A percentile compares a stretch with the other conserved stretches of the same genome.
phyloP scores from a whole-genome alignment of 1,284 basidiomycete genomes.

The Exsudoporus floridanus region DNA sequence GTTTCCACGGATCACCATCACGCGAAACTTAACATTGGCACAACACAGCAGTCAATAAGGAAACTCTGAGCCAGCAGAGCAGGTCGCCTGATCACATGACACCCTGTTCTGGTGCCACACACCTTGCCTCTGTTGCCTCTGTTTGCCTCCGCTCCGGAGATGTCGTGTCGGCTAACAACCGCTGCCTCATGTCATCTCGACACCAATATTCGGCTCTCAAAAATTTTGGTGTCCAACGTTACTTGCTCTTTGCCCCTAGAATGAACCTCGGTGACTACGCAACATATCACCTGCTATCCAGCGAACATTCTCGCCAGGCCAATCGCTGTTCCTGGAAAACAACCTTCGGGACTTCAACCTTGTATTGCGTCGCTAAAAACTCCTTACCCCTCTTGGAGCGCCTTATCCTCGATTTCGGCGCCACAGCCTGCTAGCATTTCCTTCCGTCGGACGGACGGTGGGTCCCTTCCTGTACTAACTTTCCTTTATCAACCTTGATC shows the following conservation, averaged over 20 bases:
- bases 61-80: constrained; percentile 14
- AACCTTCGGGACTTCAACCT: constrained; percentile 25
- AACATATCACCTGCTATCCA: neutral
- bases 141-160: constrained; percentile 24
- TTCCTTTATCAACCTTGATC: constrained; percentile 13
- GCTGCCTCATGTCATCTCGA: constrained; percentile 15
- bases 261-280: neutral
- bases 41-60: constrained; percentile 16
- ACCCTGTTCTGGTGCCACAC: constrained; percentile 3
- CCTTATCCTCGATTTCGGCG: constrained; percentile 7
- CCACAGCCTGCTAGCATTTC: constrained; percentile 7
- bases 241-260: constrained; percentile 2
- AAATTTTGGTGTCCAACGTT: constrained; percentile 12
- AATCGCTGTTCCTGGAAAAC: constrained; percentile 10
- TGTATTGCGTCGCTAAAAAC: constrained; percentile 17
- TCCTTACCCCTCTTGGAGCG: constrained; percentile 18
- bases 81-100: constrained; percentile 19
- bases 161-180: constrained; percentile 25
- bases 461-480: constrained; percentile 1
- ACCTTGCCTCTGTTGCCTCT: constrained; percentile 4
- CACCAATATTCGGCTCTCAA: constrained; percentile 2
- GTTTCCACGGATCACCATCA: constrained; percentile 12
- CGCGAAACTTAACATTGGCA: constrained; percentile 12
- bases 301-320: neutral
- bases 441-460: neutral